Percentiles rank a stretch among this genome's conserved stretches.
These are phyloP conservation scores for Solanum paucissectum DNA, from an alignment of 257 asterid genomes.

Conservation along the genomic window DNA sequence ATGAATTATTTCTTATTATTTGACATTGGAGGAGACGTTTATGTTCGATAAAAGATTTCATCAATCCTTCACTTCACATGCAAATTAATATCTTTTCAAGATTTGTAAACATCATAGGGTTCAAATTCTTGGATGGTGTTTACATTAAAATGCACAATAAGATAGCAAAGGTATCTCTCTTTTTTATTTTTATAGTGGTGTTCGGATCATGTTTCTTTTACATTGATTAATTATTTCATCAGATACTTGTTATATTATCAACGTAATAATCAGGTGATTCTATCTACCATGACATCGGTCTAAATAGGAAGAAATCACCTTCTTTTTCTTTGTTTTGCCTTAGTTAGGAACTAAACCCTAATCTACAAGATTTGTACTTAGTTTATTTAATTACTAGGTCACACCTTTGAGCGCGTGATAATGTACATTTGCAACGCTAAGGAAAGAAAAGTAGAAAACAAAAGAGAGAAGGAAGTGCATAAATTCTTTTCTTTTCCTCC, in stretches of 20 bases:
- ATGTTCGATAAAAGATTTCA: not conserved
- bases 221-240: not conserved
- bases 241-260: not conserved
- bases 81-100: not conserved
- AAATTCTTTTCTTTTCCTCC: not conserved
- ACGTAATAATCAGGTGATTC: not conserved
- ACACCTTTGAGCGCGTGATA: too few relatives aligned
- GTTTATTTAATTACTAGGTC: not conserved
- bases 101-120: not conserved
- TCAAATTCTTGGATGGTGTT: not conserved
- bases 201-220: too few relatives aligned
- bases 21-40: not conserved
- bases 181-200: not conserved
- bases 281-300: not conserved
- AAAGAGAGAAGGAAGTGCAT: not conserved
- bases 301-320: not conserved
- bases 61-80: not conserved
- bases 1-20: not conserved
- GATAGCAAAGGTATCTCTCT: not conserved
- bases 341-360: not conserved
- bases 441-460: not conserved
- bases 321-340: not conserved
- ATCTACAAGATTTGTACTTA: not conserved
- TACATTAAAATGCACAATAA: not conserved
- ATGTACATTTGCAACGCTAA: not conserved